These are phyloP conservation scores for Suillus variegatus DNA, from an alignment of 768 basidiomycete species.

Conservation along the genomic window DNA sequence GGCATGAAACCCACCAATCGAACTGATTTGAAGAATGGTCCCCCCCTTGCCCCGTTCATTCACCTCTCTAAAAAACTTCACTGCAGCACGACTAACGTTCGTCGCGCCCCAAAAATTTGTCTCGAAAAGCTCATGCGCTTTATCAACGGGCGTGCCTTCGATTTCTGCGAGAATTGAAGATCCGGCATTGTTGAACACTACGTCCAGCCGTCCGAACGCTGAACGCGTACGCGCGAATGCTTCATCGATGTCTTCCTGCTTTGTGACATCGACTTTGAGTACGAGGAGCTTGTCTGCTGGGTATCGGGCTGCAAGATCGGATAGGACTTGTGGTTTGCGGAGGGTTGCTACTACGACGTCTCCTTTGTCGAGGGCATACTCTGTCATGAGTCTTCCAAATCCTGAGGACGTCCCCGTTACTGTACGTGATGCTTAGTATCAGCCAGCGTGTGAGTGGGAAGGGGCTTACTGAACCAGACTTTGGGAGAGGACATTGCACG, in stretches of 20 bases:
- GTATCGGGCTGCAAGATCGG: not conserved
- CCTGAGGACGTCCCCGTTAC: not conserved
- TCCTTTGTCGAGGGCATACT: not conserved
- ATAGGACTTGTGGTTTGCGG: not conserved
- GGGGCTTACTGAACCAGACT: too few relatives aligned
- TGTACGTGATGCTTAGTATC: not conserved
- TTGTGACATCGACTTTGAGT: not conserved
- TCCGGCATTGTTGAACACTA: not conserved
- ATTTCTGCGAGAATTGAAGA: not conserved
- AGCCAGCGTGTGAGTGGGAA: not conserved
- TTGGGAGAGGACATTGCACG: too few relatives aligned
- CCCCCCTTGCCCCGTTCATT: not conserved
- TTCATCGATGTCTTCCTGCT: not conserved
- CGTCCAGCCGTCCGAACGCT: not conserved
- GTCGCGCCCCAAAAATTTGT: not conserved
- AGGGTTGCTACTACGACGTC: not conserved
- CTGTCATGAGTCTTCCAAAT: not conserved
- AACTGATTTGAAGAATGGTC: not conserved
- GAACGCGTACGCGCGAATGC: not conserved
- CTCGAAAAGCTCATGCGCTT: not conserved
- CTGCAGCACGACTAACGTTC: not conserved
- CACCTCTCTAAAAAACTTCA: not conserved
- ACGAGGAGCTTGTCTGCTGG: not conserved
- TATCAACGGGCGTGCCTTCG: not conserved
- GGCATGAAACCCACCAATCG: not conserved